Conservation (phyloP, 2,329 filamentous ascomycete species). For the Xylariaceae sp. region DNA sequence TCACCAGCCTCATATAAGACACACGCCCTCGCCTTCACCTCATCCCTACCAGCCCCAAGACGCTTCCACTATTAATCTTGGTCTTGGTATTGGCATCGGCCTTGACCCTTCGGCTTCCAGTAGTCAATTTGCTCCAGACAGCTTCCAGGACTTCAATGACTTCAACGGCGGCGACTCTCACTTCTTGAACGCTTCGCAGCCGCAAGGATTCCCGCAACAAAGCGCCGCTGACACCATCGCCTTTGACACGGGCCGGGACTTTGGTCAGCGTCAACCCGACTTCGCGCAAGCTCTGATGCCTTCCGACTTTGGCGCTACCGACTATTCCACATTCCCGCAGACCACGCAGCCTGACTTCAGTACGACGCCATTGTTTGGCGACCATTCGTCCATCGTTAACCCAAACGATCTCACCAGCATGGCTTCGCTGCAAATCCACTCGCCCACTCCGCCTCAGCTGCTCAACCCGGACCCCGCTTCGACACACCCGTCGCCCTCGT, state of each 20-base stretch:
- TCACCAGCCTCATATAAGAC: conserved; percentile 62
- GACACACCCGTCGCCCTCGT: conserved; percentile 52
- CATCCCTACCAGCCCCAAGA: conserved; percentile 50
- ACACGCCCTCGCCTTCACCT: conserved; percentile 59
- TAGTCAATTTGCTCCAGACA: conserved; percentile 39
- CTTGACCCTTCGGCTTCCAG: conserved; percentile 47
- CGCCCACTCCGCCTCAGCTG: conserved; percentile 51
- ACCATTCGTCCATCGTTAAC: conserved; percentile 36
- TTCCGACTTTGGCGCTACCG: conserved; percentile 47
- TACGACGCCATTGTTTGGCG: conserved; percentile 52
- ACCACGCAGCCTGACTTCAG: conserved; percentile 53
- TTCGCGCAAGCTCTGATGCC: conserved; percentile 45
- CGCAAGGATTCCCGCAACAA: conserved; percentile 43
- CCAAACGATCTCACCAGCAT: conserved; percentile 48
- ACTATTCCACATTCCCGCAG: conserved; percentile 61
- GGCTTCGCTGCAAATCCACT: conserved; percentile 52
- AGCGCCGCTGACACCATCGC: conserved; percentile 34
- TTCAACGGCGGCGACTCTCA: conserved; percentile 39
- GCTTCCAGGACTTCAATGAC: conserved; percentile 44
- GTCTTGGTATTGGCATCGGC: conserved; percentile 56
- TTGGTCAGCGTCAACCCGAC: conserved; percentile 38
- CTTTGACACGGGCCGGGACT: conserved; percentile 32
- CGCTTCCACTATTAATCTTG: conserved; percentile 35
- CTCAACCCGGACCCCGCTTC: conserved; percentile 48
- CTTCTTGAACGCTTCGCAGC: conserved; percentile 47